Evolutionary conservation across 257 asterid genomes (phyloP).

Genomic region (Henckelia pumila): DNA sequence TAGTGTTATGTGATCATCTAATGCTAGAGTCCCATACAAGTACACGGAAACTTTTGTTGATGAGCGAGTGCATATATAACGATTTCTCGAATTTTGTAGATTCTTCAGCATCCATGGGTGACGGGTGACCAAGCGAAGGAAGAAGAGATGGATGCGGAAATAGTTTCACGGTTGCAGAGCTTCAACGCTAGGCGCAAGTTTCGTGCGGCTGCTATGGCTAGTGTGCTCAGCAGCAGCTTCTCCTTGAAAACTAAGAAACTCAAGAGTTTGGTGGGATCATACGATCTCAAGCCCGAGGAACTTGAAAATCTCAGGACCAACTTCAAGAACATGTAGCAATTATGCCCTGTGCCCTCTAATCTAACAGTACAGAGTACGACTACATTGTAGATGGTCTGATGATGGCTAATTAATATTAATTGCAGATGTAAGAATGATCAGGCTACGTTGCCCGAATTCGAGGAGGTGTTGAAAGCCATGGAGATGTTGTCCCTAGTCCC

Average conservation of each 20-base stretch:
- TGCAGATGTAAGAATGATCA: slow-evolving; percentile 70
- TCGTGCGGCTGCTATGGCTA: slow-evolving; percentile 90
- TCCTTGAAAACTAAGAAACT: slow-evolving; percentile 64
- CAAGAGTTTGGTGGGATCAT: slow-evolving; percentile 70
- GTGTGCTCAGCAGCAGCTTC: slow-evolving; percentile 74
- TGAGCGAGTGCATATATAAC: not conserved
- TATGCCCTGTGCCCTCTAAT: too few relatives aligned
- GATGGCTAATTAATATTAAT: not conserved
- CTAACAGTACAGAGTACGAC: not conserved
- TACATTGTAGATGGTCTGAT: not conserved
- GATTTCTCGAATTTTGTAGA: slow-evolving; percentile 30
- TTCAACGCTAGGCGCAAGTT: slow-evolving; percentile 83
- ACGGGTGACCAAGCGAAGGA: slow-evolving; percentile 70
- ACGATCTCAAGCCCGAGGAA: slow-evolving; percentile 82
- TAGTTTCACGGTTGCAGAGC: slow-evolving; percentile 62
- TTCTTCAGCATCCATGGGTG: slow-evolving; percentile 82
- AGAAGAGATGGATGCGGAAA: slow-evolving; percentile 79
- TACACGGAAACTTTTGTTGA: too few relatives aligned
- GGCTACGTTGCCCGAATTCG: slow-evolving; percentile 66
- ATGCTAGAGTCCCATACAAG: not conserved
- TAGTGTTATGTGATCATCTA: too few relatives aligned
- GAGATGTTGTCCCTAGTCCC: slow-evolving; percentile 66
- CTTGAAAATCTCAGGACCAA: slow-evolving; percentile 58
- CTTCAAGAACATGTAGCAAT: slow-evolving; percentile 61
- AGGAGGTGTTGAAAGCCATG: slow-evolving; percentile 77